Percentiles rank a stretch among this genome's conserved stretches.
These are phyloP conservation scores for Onygenales sp. DNA, from an alignment of 2,329 filamentous ascomycete genomes.

Conservation along the genomic window DNA sequence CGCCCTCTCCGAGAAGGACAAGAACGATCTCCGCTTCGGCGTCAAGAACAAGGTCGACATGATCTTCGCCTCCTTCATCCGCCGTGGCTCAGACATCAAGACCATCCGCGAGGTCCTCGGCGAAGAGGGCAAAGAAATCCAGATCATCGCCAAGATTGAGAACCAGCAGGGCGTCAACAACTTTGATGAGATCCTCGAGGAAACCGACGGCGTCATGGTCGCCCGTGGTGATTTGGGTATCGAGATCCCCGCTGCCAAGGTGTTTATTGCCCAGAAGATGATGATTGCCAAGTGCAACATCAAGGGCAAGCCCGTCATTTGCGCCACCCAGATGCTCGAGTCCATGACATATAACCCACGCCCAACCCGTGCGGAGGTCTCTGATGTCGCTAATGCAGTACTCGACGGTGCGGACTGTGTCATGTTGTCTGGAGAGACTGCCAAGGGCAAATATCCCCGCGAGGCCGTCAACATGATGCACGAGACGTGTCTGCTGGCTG, in stretches of 20 bases:
- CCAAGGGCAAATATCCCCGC: slow-evolving; percentile 89
- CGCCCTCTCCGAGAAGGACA: slow-evolving; percentile 95
- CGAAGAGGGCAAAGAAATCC: slow-evolving; percentile 85
- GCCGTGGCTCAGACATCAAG: slow-evolving; percentile 82
- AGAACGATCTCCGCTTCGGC: slow-evolving; percentile 85
- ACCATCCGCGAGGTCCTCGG: slow-evolving; percentile 89
- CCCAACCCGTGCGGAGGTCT: slow-evolving; percentile 95
- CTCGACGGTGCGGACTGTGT: slow-evolving; percentile 98
- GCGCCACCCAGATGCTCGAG: slow-evolving; percentile 99
- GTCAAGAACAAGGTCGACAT: slow-evolving; percentile 99
- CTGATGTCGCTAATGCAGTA: slow-evolving; percentile 95
- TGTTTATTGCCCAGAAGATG: slow-evolving; percentile 99
- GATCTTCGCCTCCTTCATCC: slow-evolving; percentile 98
- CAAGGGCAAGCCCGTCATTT: slow-evolving; percentile 96
- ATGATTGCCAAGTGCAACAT: slow-evolving; percentile 99
- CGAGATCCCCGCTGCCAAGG: slow-evolving; percentile 95
- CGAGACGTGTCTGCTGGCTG: slow-evolving; percentile 90
- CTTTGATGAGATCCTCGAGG: slow-evolving; percentile 90
- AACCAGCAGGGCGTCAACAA: slow-evolving; percentile 99
- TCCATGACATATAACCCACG: slow-evolving; percentile 99
- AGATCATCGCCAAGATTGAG: slow-evolving; percentile 99
- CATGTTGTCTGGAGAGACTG: slow-evolving; percentile 98
- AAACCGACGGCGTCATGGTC: slow-evolving; percentile 99
- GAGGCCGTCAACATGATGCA: slow-evolving; percentile 97
- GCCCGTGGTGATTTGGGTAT: slow-evolving; percentile 97